Percentiles rank a stretch among this genome's conserved stretches.
phyloP scores from a whole-genome alignment of 2,329 filamentous ascomycete species.

The Dothideomycetes sp. region DNA sequence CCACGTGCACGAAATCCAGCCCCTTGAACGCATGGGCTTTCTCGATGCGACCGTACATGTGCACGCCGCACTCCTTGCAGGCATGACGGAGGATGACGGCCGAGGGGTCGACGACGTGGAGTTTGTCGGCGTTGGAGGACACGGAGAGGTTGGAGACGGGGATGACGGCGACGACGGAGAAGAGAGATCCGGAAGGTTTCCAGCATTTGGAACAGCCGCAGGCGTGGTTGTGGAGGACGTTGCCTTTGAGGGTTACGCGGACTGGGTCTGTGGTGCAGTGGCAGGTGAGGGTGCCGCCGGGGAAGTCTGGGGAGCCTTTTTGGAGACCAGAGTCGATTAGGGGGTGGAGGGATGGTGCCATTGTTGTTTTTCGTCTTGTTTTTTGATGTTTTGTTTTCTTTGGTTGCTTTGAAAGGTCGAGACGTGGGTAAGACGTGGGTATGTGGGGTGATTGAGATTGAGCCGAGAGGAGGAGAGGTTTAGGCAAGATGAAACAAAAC shows the following conservation, averaged over 20 bases:
- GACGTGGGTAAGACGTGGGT: no score
- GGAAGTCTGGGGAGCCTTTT: slow-evolving; percentile 43
- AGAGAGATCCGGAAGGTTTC: slow-evolving; percentile 54
- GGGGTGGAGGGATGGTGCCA: slow-evolving; percentile 45
- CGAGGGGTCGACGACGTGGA: slow-evolving; percentile 42
- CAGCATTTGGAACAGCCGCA: slow-evolving; percentile 65
- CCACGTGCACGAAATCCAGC: slow-evolving; percentile 57
- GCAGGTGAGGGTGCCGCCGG: slow-evolving; percentile 52
- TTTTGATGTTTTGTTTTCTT: neutral
- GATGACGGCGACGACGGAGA: slow-evolving; percentile 53
- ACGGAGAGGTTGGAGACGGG: slow-evolving; percentile 44
- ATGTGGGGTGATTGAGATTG: no score
- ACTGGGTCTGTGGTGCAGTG: slow-evolving; percentile 46
- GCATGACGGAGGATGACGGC: slow-evolving; percentile 51
- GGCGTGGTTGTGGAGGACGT: slow-evolving; percentile 58
- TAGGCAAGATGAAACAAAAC: no score
- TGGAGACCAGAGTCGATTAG: slow-evolving; percentile 50
- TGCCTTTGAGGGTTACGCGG: slow-evolving; percentile 44
- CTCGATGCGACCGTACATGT: slow-evolving; percentile 55
- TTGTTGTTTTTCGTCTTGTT: slow-evolving; percentile 5
- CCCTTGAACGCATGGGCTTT: slow-evolving; percentile 56
- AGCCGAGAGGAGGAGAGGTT: no score
- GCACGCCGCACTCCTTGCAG: slow-evolving; percentile 49
- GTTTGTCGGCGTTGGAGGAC: slow-evolving; percentile 47
- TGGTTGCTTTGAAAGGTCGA: no score